phyloP scores from a whole-genome alignment of 495 filamentous ascomycete species.

The Podospora pseudopauciseta region DNA sequence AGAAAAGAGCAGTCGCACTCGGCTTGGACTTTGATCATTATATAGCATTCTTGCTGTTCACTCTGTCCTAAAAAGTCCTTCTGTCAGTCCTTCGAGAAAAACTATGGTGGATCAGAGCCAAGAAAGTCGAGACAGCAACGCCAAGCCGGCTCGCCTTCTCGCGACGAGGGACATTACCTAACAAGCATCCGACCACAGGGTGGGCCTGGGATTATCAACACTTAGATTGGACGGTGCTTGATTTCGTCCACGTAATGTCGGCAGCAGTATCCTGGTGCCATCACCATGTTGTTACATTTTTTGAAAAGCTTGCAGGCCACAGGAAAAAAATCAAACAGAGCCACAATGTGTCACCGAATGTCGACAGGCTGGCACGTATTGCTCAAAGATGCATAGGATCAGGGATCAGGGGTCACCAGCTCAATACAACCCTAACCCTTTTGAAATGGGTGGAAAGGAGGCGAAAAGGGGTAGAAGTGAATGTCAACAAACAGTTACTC shows the following conservation, averaged over 20 bases:
- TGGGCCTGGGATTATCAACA: background rate
- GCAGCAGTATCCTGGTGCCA: background rate
- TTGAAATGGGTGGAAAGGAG: background rate
- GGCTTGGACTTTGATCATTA: background rate
- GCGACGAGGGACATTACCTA: conserved; percentile 1
- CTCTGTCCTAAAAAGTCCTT: conserved; percentile 1
- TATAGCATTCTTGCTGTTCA: background rate
- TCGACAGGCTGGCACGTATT: background rate
- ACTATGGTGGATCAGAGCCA: background rate
- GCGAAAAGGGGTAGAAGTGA: background rate
- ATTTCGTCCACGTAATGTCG: conserved; percentile 2
- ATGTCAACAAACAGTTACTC: background rate
- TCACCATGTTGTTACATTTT: background rate
- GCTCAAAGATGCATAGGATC: background rate
- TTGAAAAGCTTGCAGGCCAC: background rate
- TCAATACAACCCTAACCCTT: background rate
- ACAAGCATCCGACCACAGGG: background rate
- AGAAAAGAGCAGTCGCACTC: background rate
- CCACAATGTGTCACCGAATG: background rate
- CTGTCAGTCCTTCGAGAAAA: background rate
- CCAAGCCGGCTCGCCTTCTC: conserved; percentile 1
- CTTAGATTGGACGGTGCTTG: background rate
- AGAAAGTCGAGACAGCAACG: conserved; percentile 1
- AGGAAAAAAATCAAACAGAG: background rate
- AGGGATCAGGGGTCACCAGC: background rate